Evolutionary conservation across 2,329 filamentous ascomycete species (phyloP), one percentile per base, ranked within the genome.

Genomic region (Alternaria solani): DNA sequence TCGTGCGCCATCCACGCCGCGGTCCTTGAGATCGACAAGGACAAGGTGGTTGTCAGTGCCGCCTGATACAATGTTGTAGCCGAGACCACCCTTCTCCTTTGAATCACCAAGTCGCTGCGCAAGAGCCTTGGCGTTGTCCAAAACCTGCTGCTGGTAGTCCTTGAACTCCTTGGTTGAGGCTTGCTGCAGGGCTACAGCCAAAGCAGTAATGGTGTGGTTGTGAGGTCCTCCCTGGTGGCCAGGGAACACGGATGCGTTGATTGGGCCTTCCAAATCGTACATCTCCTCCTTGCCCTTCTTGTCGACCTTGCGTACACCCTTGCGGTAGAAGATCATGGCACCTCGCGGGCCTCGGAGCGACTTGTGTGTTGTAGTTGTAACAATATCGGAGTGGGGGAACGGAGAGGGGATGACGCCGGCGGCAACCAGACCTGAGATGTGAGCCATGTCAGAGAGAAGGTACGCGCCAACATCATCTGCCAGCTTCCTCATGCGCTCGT

Each of bases 321-420:
- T 97, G 82, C 95, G 92, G 89, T 94, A 99, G 88, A 99, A 99
- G 84, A 99, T 99, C 95, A 99, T 99, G 79, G 95, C 95, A 76
- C 95, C 95, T 80, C 95, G 93, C 61, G 95, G 95, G 61, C 95
- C 95, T 82, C 95, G 93, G 71, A 99, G 91, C 57, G 94, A 97
- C 88, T 99, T 99, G 89, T 99, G 95, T 47, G 95, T 99, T 64
- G 95, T 99, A 65, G 95, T 99, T 65, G 95, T 99, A 72, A 99
- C 95, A 59, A 99, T 91, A 78, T 99, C 95, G 69, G 95, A 94
- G 80, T 96, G 85, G 66, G 88, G 85, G 84, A 99, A 99, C 44
- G 95, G 95, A 49, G 92, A 94, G 65, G 94, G 93, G 77, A 98
- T 95, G 71, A 97, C 95, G 72, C 90, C 91, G 62, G 93, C 93